Conservation (phyloP, 768 basidiomycete species). For the Thelephora ganbajun region DNA sequence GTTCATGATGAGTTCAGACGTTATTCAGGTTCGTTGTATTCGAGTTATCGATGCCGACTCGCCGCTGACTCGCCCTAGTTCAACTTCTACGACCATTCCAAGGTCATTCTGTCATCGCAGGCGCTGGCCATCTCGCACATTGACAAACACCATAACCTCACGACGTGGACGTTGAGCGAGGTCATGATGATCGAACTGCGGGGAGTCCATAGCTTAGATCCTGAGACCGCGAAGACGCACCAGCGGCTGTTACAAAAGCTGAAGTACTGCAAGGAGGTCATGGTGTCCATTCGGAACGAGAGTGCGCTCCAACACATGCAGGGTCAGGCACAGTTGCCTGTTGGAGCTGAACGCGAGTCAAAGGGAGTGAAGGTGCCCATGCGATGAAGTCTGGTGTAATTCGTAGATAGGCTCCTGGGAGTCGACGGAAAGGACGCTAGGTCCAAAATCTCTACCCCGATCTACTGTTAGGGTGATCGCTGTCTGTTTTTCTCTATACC, state of each 20-base stretch:
- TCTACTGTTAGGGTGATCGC: no score
- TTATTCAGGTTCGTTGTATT: conserved; percentile 61
- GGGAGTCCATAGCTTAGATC: conserved; percentile 24
- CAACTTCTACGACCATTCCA: conserved; percentile 98
- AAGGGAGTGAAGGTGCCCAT: background rate
- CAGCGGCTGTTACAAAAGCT: conserved; percentile 64
- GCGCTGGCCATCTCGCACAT: conserved; percentile 79
- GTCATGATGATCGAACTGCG: conserved; percentile 45
- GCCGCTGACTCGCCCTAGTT: conserved; percentile 39
- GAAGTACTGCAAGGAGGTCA: conserved; percentile 77
- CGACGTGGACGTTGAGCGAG: conserved; percentile 57
- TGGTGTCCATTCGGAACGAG: conserved; percentile 53
- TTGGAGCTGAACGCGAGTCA: background rate
- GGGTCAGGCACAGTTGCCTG: background rate
- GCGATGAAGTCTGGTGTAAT: background rate
- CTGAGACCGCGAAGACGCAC: conserved; percentile 45
- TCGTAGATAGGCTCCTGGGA: no score
- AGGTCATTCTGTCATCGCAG: conserved; percentile 74
- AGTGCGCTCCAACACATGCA: conserved; percentile 18
- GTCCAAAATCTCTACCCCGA: no score
- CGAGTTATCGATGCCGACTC: background rate
- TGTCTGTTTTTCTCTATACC: no score
- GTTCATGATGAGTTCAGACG: conserved; percentile 91
- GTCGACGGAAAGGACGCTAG: no score
- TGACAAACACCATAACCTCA: conserved; percentile 74